phyloP scores from a whole-genome alignment of 164 flowering plant species.

The Sedum album region DNA sequence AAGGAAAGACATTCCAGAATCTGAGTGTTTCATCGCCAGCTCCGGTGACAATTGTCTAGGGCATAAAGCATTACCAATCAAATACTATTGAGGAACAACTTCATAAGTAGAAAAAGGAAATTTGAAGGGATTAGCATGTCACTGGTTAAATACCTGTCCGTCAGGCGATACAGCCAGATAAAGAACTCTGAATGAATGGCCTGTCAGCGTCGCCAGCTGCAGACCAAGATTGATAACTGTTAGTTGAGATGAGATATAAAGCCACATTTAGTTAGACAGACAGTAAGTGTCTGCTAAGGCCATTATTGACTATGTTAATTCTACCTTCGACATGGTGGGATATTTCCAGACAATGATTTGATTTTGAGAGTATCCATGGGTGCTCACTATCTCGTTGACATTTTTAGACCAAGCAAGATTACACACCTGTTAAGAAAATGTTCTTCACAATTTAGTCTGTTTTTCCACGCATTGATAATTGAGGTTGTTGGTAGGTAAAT shows the following conservation, averaged over 20 bases:
- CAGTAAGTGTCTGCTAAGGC: neutral
- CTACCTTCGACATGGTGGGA: conserved; percentile 92
- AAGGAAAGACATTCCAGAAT: too few relatives aligned
- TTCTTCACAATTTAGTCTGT: neutral
- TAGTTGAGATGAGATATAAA: too few relatives aligned
- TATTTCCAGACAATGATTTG: too few relatives aligned
- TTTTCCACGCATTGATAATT: too few relatives aligned
- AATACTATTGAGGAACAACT: neutral
- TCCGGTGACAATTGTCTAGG: conserved; percentile 91
- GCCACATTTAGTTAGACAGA: too few relatives aligned
- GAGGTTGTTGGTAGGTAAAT: too few relatives aligned
- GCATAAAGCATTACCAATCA: neutral
- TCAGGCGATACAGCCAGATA: too few relatives aligned
- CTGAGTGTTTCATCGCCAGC: conserved; percentile 99
- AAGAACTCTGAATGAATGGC: too few relatives aligned
- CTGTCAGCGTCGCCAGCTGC: conserved; percentile 94
- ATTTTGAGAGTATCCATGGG: too few relatives aligned
- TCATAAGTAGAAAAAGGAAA: too few relatives aligned
- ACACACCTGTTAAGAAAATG: conserved; percentile 53
- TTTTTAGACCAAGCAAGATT: conserved; percentile 95
- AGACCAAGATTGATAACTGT: conserved; percentile 10
- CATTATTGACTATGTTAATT: neutral
- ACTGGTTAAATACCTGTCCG: conserved; percentile 38
- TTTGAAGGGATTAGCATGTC: neutral
- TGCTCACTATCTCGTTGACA: too few relatives aligned